Evolutionary conservation across 352 stramenopile genomes (phyloP).

Genomic region (Hyaloperonospora brassicae): DNA sequence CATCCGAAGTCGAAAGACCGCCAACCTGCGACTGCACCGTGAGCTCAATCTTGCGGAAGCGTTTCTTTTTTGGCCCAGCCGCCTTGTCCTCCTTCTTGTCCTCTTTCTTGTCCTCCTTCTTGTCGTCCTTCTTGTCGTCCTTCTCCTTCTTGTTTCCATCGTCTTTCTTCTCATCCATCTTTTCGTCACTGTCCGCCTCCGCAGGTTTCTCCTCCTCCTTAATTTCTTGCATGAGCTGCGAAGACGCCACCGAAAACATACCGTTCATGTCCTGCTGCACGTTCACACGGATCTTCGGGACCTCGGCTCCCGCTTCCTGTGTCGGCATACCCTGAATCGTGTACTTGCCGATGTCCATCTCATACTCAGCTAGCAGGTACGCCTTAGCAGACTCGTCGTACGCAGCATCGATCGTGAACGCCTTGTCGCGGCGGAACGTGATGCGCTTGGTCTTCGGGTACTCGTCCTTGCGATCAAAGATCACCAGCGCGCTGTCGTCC

Average conservation of each 20-base stretch:
- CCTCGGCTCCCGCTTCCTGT: constrained; percentile 69
- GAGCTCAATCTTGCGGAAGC: constrained; percentile 88
- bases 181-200: constrained; percentile 50
- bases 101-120: too few relatives aligned
- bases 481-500: constrained; percentile 82
- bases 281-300: constrained; percentile 92
- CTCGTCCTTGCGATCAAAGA: constrained; percentile 94
- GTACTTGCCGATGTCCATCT: constrained; percentile 87
- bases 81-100: constrained; percentile 71
- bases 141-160: constrained; percentile 53
- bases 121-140: too few relatives aligned
- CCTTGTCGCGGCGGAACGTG: constrained; percentile 88
- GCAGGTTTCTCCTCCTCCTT: constrained; percentile 75
- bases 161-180: constrained; percentile 47
- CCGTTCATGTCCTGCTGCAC: constrained; percentile 97
- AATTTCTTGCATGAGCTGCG: constrained; percentile 97
- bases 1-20: constrained; percentile 50
- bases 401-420: constrained; percentile 88
- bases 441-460: constrained; percentile 97
- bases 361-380: constrained; percentile 63
- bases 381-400: constrained; percentile 82
- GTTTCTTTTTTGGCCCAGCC: constrained; percentile 89
- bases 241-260: constrained; percentile 91
- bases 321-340: constrained; percentile 85
- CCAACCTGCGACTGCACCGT: constrained; percentile 57